A percentile compares a stretch with the other conserved stretches of the same genome.
These are phyloP conservation scores for Rhizomucor pusillus DNA, from an alignment of 371 early-diverging fungal genomes.

Conservation along the genomic window DNA sequence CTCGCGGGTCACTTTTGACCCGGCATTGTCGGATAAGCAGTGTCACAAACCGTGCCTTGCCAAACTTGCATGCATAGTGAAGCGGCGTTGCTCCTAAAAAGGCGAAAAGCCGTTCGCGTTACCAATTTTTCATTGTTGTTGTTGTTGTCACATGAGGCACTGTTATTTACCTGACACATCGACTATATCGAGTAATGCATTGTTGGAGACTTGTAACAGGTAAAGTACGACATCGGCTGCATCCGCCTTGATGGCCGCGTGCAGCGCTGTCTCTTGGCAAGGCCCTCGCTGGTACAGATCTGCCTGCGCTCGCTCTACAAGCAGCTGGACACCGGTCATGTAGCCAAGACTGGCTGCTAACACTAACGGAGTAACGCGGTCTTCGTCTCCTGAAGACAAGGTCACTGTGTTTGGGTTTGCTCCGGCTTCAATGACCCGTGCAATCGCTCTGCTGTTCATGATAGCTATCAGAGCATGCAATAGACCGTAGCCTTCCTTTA, in stretches of 20 bases:
- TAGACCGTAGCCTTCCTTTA: constrained; percentile 44
- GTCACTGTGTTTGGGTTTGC: constrained; percentile 33
- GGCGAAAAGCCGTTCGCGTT: neutral
- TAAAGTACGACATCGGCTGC: constrained; percentile 26
- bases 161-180: constrained; percentile 26
- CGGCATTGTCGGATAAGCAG: constrained; percentile 26
- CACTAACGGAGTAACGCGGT: constrained; percentile 28
- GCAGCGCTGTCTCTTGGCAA: constrained; percentile 28
- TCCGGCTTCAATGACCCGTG: constrained; percentile 30
- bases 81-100: constrained; percentile 40
- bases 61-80: constrained; percentile 43
- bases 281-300: constrained; percentile 26
- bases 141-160: neutral
- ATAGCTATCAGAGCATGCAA: constrained; percentile 37
- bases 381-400: constrained; percentile 14
- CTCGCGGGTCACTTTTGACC: constrained; percentile 15
- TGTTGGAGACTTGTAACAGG: constrained; percentile 16
- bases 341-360: constrained; percentile 37
- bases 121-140: no score
- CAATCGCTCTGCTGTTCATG: constrained; percentile 27
- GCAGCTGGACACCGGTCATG: constrained; percentile 26
- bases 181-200: constrained; percentile 18
- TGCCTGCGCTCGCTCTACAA: constrained; percentile 25
- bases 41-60: constrained; percentile 23
- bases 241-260: constrained; percentile 33